These are phyloP conservation scores for Ailanthus altissimus DNA, from an alignment of 345 rosid genomes.

Conservation along the genomic window DNA sequence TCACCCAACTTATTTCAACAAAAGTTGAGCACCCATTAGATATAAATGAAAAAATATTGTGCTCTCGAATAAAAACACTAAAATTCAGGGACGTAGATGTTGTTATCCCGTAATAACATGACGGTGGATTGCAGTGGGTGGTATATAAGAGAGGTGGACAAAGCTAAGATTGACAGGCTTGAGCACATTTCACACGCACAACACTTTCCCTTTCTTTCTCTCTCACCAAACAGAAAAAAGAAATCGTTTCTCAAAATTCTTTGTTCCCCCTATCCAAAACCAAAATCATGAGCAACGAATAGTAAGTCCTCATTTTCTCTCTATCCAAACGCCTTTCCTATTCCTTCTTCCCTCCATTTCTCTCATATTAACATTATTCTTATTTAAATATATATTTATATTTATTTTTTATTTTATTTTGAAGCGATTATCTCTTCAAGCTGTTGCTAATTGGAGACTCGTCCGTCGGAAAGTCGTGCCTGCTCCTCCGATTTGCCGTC, in stretches of 20 bases:
- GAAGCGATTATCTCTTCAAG: slow-evolving; percentile 76
- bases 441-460: slow-evolving; percentile 83
- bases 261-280: background rate
- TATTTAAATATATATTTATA: background rate
- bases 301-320: slow-evolving; percentile 34
- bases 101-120: background rate
- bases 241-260: background rate
- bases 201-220: slow-evolving; percentile 5
- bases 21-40: too few relatives aligned
- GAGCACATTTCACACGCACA: background rate
- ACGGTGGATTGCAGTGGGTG: background rate
- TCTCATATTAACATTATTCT: background rate
- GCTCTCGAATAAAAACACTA: background rate
- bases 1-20: too few relatives aligned
- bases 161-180: background rate
- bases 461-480: slow-evolving; percentile 77
- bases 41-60: background rate
- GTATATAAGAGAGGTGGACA: background rate
- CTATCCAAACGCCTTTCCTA: background rate
- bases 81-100: background rate
- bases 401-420: background rate
- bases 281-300: slow-evolving; percentile 56
- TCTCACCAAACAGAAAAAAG: background rate
- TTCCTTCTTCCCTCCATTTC: background rate
- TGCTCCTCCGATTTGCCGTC: slow-evolving; percentile 81